Base-by-base conservation (phyloP, 2,329 filamentous ascomycete genomes). In the Dactylellina leptospora region DNA sequence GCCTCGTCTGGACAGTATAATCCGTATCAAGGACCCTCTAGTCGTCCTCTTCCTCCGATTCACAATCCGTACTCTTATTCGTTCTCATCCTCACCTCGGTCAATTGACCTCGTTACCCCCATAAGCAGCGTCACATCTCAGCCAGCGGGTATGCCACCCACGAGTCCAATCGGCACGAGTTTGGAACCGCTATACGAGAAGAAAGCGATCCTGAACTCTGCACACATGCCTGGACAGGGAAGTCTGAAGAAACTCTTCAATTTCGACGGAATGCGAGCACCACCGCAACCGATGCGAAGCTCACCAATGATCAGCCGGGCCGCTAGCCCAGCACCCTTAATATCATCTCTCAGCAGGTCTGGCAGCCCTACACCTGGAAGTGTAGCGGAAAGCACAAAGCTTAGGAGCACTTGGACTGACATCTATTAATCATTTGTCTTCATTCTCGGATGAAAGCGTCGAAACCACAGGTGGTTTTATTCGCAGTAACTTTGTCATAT, bases 41-140 rank as follows among this genome's bases (percentile, higher is more conserved):
- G 75, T 42, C 73, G 76, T 2, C 76, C 76, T 18, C 72, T 76
- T 9, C 76, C 76, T 30, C 76, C 75, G 6, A 68, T 77, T 11
- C 75, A 76, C 53, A 72, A 74, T n/a, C 75, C 76, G 11, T 73
- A 74, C 42, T 68, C 69, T 6, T 73, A 61, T 30, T 75, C 75
- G 10, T 76, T 74, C 44, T 76, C 74, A 22, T 72, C 73, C 8
- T 77, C 76, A 8, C 75, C 76, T 13, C 74, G 75, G 47, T 77
- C 76, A 20, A 77, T 77, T 38, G 76, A 77, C 20, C 74, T 77
- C 23, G 76, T 77, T 36, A 77, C 76, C 28, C 76, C 76, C 38
- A 74, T 76, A 20, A 73, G 73, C 22, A 68, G 70, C 13, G 56
- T 74, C 16, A 66, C 59, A 33, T 64, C 62, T 27, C 59, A 62